Percentiles rank a stretch among this genome's conserved stretches.
These are phyloP conservation scores for Brachypodium distachyon DNA, from an alignment of 202 grass and related monocot species.

Conservation along the genomic window DNA sequence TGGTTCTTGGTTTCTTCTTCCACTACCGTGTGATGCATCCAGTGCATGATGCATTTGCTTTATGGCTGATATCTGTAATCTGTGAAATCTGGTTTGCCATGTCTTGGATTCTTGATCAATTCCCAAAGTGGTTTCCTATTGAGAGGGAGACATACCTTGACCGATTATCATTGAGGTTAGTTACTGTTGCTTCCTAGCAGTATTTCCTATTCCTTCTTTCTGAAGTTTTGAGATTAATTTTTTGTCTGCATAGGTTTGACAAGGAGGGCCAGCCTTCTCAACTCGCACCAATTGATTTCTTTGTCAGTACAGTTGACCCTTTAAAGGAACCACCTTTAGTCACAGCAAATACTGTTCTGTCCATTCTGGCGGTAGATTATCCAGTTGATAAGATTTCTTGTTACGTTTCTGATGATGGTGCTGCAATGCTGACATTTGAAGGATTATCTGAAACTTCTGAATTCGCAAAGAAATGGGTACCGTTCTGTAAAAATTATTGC, in stretches of 20 bases:
- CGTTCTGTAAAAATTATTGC: slow-evolving; percentile 68
- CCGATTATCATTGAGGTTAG: slow-evolving; percentile 59
- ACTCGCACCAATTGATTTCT: slow-evolving; percentile 65
- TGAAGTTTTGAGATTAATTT: not conserved
- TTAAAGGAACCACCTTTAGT: slow-evolving; percentile 78
- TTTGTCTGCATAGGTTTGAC: slow-evolving; percentile 59
- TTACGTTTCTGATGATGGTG: slow-evolving; percentile 96
- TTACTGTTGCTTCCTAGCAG: slow-evolving; percentile 17
- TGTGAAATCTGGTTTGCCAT: slow-evolving; percentile 93
- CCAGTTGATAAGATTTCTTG: slow-evolving; percentile 80
- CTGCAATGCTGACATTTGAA: slow-evolving; percentile 91
- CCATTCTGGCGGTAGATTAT: slow-evolving; percentile 84
- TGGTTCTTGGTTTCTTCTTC: slow-evolving; percentile 86
- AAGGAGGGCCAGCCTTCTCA: slow-evolving; percentile 85
- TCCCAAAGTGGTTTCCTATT: slow-evolving; percentile 85
- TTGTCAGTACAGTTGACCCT: slow-evolving; percentile 89
- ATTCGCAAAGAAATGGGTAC: slow-evolving; percentile 97
- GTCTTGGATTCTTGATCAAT: slow-evolving; percentile 94
- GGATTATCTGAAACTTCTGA: slow-evolving; percentile 90
- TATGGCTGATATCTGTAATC: slow-evolving; percentile 90
- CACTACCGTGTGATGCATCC: slow-evolving; percentile 86
- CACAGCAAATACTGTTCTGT: slow-evolving; percentile 86
- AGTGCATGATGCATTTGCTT: slow-evolving; percentile 58
- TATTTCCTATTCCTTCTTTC: not conserved
- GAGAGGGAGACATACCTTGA: slow-evolving; percentile 89